Evolutionary conservation across 73 alveolate genomes (phyloP), one percentile per base, ranked within the genome.

Genomic region (Uronychia setigera): DNA sequence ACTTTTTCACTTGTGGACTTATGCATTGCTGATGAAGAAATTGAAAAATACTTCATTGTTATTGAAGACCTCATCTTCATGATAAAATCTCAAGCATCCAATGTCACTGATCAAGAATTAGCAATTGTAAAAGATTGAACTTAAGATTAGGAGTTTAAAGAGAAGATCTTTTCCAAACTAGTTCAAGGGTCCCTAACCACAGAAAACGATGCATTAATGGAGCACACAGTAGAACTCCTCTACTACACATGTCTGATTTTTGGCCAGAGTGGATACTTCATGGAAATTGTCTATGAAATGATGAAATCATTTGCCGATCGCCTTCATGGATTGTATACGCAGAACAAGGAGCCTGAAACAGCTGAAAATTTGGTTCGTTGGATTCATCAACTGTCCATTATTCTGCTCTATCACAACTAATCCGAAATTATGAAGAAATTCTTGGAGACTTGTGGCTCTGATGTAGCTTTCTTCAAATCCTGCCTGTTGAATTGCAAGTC

Each of bases 201-300:
- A 11, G 67, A 46, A 19, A 5, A 19, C n/a, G 67, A 46, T 19
- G 67, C 5, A 5, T 11, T 46, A 19, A 46, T 46, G n/a, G 67
- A 46, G 67, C 67, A 46, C 67, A 46, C 67, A 46, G 67, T 46
- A 19, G 67, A 19, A 46, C 67, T 46, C 67, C n/a, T 46, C 67
- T 19, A 46, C 19, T 46, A 11, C 67, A 46, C n/a, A 5, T 46
- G 67, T 19, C 5, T 46, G 67, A 5, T 46, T 46, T 46, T 46
- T 19, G 67, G 67, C n/a, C 5, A 46, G 67, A 11, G n/a, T 46
- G n/a, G n/a, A 11, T 46, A 46, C 19, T 46, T 46, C 67, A 46
- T 46, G 67, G 67, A 46, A 19, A 46, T 46, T 19, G 67, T 46
- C 67, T 46, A 11, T 46, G 67, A 46, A 46, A 46, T 46, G 67